Evolutionary conservation across 2,329 filamentous ascomycete genomes (phyloP).

Genomic region (Westerdykella ornata): DNA sequence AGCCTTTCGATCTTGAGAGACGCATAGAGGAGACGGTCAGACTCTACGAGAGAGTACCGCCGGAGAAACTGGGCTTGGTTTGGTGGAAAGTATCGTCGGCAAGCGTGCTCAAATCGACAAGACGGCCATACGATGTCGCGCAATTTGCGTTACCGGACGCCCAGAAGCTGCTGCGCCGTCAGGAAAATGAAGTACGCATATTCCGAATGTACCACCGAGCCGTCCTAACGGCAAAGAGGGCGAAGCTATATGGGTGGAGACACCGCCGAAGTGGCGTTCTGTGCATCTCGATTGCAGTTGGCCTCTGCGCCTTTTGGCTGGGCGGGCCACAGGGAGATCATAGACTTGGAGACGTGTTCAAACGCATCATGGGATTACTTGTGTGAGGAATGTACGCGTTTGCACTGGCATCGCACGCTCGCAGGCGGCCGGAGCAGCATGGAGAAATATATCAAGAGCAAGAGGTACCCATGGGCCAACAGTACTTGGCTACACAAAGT

Average conservation of each 20-base stretch:
- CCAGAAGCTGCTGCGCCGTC: conserved; percentile 59
- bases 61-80: conserved; percentile 56
- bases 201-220: conserved; percentile 45
- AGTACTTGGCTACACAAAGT: no score
- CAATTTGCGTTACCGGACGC: conserved; percentile 61
- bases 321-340: conserved; percentile 14
- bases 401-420: no score
- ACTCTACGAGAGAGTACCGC: conserved; percentile 63
- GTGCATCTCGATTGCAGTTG: conserved; percentile 46
- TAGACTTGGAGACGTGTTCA: conserved; percentile 10
- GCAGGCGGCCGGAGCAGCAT: no score
- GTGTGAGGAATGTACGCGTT: background rate
- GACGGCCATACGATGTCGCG: conserved; percentile 45
- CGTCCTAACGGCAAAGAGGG: conserved; percentile 22
- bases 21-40: conserved; percentile 61
- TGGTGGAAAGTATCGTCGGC: conserved; percentile 67
- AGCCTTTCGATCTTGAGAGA: conserved; percentile 69
- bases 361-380: conserved; percentile 9
- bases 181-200: conserved; percentile 64
- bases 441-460: no score
- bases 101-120: conserved; percentile 81
- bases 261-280: conserved; percentile 54
- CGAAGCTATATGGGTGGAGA: conserved; percentile 53
- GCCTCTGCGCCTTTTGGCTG: conserved; percentile 33
- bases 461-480: no score